phyloP scores from a whole-genome alignment of 148 eudicot species.

The Selenicereus undatus region DNA sequence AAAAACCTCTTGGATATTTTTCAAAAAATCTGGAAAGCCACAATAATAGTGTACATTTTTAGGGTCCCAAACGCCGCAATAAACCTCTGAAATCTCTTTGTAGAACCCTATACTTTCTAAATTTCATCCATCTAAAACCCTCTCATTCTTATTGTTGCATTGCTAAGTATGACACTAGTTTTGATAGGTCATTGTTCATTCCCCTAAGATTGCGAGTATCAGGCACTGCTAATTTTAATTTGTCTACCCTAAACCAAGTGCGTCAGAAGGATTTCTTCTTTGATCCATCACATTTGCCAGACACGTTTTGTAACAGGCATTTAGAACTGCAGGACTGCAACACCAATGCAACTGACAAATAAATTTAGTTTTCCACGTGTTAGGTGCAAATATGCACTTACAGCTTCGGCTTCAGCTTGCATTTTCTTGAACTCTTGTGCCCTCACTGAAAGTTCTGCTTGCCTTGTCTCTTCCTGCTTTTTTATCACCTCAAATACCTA shows the following conservation, averaged over 20 bases:
- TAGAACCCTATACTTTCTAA: neutral
- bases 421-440: constrained; percentile 52
- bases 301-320: neutral
- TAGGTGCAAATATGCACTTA: constrained; percentile 28
- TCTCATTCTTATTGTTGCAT: neutral
- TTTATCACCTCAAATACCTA: constrained; percentile 29
- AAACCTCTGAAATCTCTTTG: neutral
- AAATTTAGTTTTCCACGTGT: neutral
- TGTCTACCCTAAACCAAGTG: neutral
- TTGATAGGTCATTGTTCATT: neutral
- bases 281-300: neutral
- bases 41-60: neutral
- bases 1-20: neutral
- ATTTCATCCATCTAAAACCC: neutral
- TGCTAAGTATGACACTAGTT: neutral
- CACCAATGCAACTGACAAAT: neutral
- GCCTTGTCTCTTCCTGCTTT: constrained; percentile 74
- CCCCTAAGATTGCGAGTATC: neutral
- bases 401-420: constrained; percentile 67
- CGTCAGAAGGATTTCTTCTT: neutral
- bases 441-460: constrained; percentile 43
- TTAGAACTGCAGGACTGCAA: neutral
- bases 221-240: neutral
- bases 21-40: neutral
- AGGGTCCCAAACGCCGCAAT: neutral